Base-by-base conservation (phyloP, 345 rosid species). In the Rubroshorea leprosula region DNA sequence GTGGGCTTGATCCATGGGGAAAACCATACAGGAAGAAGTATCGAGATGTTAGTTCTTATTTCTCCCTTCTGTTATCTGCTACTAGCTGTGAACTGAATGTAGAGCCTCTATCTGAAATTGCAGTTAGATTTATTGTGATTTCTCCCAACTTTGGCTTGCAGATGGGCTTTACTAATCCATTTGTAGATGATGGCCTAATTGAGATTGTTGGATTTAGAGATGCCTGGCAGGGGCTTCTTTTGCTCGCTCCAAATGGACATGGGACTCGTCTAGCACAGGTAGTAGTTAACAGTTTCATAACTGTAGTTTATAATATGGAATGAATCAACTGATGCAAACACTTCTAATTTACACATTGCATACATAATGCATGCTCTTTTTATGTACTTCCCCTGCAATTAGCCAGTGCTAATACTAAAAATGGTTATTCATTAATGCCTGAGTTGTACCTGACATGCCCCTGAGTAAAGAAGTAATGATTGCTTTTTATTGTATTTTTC, bases 1-100 rank as follows among this genome's bases (percentile, higher is more conserved):
- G 93, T 38, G 93, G 93, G 54, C 81, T 85, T 47, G 72, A 82
- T 67, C 89, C 86, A 51, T 85, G 93, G 93, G 89, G 86, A 57
- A 73, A 61, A 45, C 88, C 84, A 62, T 69, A 41, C 20, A 64
- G 66, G 50, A 78, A 75, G 79, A 85, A 80, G 68, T 52, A 52
- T 0, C 76, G 19, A 0, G 61, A 76, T 12, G 93, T 80, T 19
- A 55, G 89, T 73, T 68, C 69, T 26, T 6, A 49, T 48, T 39
- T 57, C 51, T 31, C 38, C 48, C 55, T 50, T 43, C 45, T 62
- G 54, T 47, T 54, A 25, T 23, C 23, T 23, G 21, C 26, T 22
- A 16, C 48, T 10, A 27, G 27, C 2, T 54, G 11, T 23, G 23
- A 22, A 10, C 35, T 54, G n/a, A 20, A n/a, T n/a, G n/a, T n/a